These are phyloP conservation scores for Vigna nakashimae DNA, from an alignment of 306 rosid species.

Conservation along the genomic window DNA sequence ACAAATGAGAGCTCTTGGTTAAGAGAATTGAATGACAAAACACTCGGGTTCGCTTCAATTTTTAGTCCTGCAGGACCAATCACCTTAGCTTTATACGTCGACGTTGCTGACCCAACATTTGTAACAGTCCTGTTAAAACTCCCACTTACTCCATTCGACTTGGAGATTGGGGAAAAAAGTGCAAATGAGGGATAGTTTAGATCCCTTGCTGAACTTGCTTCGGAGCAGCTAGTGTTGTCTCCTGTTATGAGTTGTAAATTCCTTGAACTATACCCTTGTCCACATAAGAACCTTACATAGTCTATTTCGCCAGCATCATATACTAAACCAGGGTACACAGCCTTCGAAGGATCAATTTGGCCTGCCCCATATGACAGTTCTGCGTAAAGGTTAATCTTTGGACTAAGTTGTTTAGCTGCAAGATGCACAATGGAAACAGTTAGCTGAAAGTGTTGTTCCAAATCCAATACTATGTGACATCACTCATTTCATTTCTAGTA, in stretches of 20 bases:
- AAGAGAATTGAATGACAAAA: constrained; percentile 45
- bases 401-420: constrained; percentile 46
- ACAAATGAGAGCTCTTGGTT: constrained; percentile 47
- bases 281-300: constrained; percentile 49
- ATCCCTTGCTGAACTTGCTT: constrained; percentile 32
- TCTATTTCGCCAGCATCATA: constrained; percentile 49
- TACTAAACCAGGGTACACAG: constrained; percentile 48
- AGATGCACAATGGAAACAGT: neutral
- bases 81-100: constrained; percentile 48
- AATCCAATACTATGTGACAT: neutral
- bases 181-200: constrained; percentile 60
- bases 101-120: constrained; percentile 52
- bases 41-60: constrained; percentile 46
- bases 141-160: constrained; percentile 4
- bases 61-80: constrained; percentile 39
- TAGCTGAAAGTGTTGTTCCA: neutral
- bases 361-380: constrained; percentile 58
- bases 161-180: constrained; percentile 21
- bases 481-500: neutral
- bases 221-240: constrained; percentile 44
- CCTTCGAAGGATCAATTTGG: constrained; percentile 48
- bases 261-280: constrained; percentile 51
- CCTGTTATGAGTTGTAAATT: constrained; percentile 43
- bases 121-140: constrained; percentile 54
- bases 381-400: constrained; percentile 18